Conservation (phyloP, 1,284 basidiomycete genomes). For the Xanthoconium separans region DNA sequence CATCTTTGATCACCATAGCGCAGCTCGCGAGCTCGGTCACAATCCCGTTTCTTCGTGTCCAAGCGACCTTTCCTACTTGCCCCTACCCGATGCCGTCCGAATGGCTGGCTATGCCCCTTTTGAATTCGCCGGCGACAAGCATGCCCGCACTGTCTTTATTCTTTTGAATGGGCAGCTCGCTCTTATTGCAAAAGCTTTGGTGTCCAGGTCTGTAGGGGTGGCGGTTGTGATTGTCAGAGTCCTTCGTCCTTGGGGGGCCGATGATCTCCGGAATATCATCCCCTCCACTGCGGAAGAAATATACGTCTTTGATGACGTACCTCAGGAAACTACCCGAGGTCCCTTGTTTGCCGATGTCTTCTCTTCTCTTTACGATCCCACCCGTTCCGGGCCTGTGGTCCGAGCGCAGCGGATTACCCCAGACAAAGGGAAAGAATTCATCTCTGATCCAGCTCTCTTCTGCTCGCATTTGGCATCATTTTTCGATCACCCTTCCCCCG, state of each 20-base stretch:
- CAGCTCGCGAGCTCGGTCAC: slow-evolving; percentile 69
- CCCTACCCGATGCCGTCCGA: slow-evolving; percentile 48
- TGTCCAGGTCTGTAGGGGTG: slow-evolving; percentile 45
- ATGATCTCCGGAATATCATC: slow-evolving; percentile 53
- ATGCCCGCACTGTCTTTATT: slow-evolving; percentile 60
- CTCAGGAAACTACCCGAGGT: slow-evolving; percentile 59
- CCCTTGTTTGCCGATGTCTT: slow-evolving; percentile 74
- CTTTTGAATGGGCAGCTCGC: slow-evolving; percentile 72
- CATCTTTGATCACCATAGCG: slow-evolving; percentile 75
- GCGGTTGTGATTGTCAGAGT: slow-evolving; percentile 72
- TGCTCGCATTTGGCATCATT: slow-evolving; percentile 42
- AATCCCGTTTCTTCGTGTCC: slow-evolving; percentile 35
- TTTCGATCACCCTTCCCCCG: slow-evolving; percentile 26
- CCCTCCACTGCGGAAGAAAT: slow-evolving; percentile 57
- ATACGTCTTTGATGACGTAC: slow-evolving; percentile 76
- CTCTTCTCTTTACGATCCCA: slow-evolving; percentile 50
- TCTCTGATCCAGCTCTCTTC: slow-evolving; percentile 47
- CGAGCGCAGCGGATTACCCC: slow-evolving; percentile 61
- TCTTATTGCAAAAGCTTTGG: slow-evolving; percentile 52
- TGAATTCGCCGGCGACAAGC: slow-evolving; percentile 63
- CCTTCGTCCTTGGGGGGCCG: slow-evolving; percentile 73
- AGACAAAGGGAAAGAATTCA: slow-evolving; percentile 50
- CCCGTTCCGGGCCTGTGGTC: slow-evolving; percentile 43
- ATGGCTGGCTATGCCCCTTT: slow-evolving; percentile 62
- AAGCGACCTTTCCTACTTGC: slow-evolving; percentile 30